phyloP scores from a whole-genome alignment of 768 basidiomycete genomes.

The Amanita subjunquillea region DNA sequence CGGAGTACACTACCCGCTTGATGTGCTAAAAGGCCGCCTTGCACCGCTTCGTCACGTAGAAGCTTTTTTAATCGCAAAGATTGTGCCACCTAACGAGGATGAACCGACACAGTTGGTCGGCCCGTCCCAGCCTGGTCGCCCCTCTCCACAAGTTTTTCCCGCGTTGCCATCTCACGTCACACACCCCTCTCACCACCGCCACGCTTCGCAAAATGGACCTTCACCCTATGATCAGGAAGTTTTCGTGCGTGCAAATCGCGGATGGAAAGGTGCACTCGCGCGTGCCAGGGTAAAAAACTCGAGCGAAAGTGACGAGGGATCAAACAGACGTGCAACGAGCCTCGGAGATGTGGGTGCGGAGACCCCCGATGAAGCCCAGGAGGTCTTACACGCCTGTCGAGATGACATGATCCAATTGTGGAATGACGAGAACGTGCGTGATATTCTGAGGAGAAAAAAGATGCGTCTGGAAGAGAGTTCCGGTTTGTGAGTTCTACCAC shows the following conservation, averaged over 20 bases:
- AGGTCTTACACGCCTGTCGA: conserved; percentile 46
- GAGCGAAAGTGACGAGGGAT: conserved; percentile 10
- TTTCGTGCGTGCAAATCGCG: conserved; percentile 52
- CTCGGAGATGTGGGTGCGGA: conserved; percentile 36
- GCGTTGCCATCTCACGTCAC: background rate
- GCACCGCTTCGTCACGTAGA: conserved; percentile 64
- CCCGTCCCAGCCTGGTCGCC: conserved; percentile 6
- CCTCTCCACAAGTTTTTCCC: background rate
- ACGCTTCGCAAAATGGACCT: conserved; percentile 6
- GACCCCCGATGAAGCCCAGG: conserved; percentile 47
- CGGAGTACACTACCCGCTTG: conserved; percentile 25
- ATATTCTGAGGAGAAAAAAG: conserved; percentile 43
- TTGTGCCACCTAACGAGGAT: conserved; percentile 61
- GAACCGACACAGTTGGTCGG: conserved; percentile 33
- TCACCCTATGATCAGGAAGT: conserved; percentile 34
- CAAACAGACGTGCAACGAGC: conserved; percentile 26
- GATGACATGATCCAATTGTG: conserved; percentile 62
- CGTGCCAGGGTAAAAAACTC: conserved; percentile 27
- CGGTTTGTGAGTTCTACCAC: conserved; percentile 51
- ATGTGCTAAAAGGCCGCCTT: conserved; percentile 51
- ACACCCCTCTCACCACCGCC: conserved; percentile 8
- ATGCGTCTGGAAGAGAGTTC: conserved; percentile 61
- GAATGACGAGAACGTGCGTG: conserved; percentile 49
- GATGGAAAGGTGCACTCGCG: conserved; percentile 54
- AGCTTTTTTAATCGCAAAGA: conserved; percentile 53